Evolutionary conservation across 257 asterid genomes (phyloP).

Genomic region (Petrea volubilis): DNA sequence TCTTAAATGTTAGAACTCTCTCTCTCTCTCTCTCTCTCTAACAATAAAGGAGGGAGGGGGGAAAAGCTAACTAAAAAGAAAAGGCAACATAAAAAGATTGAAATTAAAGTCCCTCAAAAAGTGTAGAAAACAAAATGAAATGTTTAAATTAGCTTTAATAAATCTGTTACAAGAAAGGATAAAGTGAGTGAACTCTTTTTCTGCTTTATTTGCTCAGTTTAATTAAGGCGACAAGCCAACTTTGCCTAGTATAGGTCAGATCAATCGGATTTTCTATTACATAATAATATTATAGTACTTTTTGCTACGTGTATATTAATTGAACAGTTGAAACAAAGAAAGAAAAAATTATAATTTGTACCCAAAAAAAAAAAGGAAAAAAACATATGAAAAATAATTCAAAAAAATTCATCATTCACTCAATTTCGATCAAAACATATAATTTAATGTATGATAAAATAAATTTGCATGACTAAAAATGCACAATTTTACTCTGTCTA

Average conservation of each 20-base stretch:
- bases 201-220: slow-evolving; percentile 24
- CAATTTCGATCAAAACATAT: too few species aligned
- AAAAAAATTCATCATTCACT: too few species aligned
- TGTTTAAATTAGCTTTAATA: slow-evolving; percentile 28
- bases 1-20: neutral
- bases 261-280: too few species aligned
- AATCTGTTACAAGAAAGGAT: slow-evolving; percentile 37
- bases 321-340: too few species aligned
- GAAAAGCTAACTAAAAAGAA: slow-evolving; percentile 25
- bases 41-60: slow-evolving; percentile 25
- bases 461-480: too few species aligned
- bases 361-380: too few species aligned
- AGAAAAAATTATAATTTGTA: too few species aligned
- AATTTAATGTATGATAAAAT: too few species aligned
- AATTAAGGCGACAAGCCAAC: slow-evolving; percentile 19
- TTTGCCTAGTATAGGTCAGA: slow-evolving; percentile 8
- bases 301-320: too few species aligned
- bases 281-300: too few species aligned
- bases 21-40: neutral
- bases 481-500: too few species aligned
- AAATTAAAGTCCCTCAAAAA: slow-evolving; percentile 28
- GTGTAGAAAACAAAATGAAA: slow-evolving; percentile 42
- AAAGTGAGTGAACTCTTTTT: slow-evolving; percentile 30
- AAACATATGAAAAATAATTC: too few species aligned
- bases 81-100: slow-evolving; percentile 42